A percentile compares a stretch with the other conserved stretches of the same genome.
phyloP scores from a whole-genome alignment of 2,329 filamentous ascomycete species.

The Fusarium albidum region DNA sequence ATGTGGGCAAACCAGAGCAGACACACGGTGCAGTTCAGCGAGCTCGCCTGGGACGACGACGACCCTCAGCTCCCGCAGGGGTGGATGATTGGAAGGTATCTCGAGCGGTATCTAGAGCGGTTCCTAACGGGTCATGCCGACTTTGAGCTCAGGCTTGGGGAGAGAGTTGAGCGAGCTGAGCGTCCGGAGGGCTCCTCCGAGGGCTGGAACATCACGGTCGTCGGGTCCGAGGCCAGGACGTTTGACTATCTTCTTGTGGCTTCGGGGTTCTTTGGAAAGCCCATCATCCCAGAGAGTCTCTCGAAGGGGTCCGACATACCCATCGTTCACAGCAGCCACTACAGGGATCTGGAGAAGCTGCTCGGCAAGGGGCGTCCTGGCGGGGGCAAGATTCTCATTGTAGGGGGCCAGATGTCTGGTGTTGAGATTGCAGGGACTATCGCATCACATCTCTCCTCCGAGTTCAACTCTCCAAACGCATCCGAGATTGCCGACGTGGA shows the following conservation, averaged over 20 bases:
- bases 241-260: slow-evolving; percentile 79
- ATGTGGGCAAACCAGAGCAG: slow-evolving; percentile 79
- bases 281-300: slow-evolving; percentile 57
- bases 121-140: slow-evolving; percentile 58
- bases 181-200: slow-evolving; percentile 45
- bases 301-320: slow-evolving; percentile 51
- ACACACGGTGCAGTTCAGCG: slow-evolving; percentile 77
- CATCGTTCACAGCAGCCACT: slow-evolving; percentile 73
- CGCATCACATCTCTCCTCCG: slow-evolving; percentile 74
- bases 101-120: slow-evolving; percentile 68
- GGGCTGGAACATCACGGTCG: slow-evolving; percentile 54
- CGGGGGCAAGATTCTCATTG: slow-evolving; percentile 72
- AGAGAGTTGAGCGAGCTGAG: slow-evolving; percentile 53
- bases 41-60: slow-evolving; percentile 72
- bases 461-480: slow-evolving; percentile 59
- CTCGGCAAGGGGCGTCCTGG: slow-evolving; percentile 48
- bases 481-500: slow-evolving; percentile 52
- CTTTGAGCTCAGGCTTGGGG: slow-evolving; percentile 59
- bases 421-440: slow-evolving; percentile 79
- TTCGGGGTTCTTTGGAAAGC: slow-evolving; percentile 78
- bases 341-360: slow-evolving; percentile 63
- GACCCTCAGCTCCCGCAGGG: slow-evolving; percentile 75
- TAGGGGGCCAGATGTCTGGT: slow-evolving; percentile 85
- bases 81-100: slow-evolving; percentile 78
- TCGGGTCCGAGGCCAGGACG: slow-evolving; percentile 51